These are phyloP conservation scores for Leishmania gerbilli DNA, from an alignment of 208 protist genomes.

Conservation along the genomic window DNA sequence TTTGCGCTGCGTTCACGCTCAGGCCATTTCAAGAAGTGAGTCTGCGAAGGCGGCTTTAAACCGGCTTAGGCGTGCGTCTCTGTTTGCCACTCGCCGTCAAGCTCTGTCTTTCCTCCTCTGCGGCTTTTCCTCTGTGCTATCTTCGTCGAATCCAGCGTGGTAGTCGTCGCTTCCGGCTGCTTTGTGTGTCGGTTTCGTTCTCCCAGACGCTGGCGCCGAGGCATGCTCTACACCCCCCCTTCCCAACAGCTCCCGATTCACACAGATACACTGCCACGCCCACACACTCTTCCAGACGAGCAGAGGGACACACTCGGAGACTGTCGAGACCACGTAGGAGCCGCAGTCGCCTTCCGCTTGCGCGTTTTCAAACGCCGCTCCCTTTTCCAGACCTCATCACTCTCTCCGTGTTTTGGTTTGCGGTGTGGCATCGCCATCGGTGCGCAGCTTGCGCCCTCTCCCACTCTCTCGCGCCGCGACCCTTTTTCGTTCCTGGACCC, in stretches of 20 bases:
- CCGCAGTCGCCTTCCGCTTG: too few relatives aligned
- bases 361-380: background rate
- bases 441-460: background rate
- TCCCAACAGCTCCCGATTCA: background rate
- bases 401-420: background rate
- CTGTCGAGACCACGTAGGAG: background rate
- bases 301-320: background rate
- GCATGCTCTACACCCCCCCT: background rate
- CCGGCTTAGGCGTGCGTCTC: too few relatives aligned
- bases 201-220: background rate
- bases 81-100: too few relatives aligned
- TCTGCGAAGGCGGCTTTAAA: too few relatives aligned
- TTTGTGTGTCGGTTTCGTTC: background rate
- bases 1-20: too few relatives aligned
- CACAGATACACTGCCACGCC: background rate
- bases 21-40: too few relatives aligned
- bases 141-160: too few relatives aligned
- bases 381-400: slow-evolving; percentile 9
- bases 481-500: background rate
- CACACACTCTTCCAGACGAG: background rate
- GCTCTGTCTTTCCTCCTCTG: too few relatives aligned
- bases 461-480: background rate
- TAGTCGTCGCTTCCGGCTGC: too few relatives aligned
- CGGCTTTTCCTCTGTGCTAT: too few relatives aligned
- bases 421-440: background rate